phyloP scores from a whole-genome alignment of 1,284 basidiomycete genomes.

The Agaricales sp. region DNA sequence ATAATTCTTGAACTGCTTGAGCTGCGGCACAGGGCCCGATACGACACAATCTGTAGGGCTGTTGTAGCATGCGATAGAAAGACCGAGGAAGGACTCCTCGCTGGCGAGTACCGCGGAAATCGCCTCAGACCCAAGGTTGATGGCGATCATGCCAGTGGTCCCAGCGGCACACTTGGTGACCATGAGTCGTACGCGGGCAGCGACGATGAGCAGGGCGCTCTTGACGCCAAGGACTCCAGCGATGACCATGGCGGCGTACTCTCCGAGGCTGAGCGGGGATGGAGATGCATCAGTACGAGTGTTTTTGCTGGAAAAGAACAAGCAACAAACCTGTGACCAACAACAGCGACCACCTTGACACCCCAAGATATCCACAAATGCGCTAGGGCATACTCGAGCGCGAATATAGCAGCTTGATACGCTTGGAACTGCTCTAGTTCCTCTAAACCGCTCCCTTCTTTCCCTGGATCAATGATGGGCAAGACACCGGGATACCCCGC shows the following conservation, averaged over 20 bases:
- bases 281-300: constrained; percentile 6
- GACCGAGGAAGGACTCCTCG: constrained; percentile 20
- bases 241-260: constrained; percentile 56
- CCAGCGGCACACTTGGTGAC: constrained; percentile 30
- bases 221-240: constrained; percentile 44
- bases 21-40: constrained; percentile 35
- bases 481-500: constrained; percentile 42
- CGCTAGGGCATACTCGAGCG: constrained; percentile 50
- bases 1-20: constrained; percentile 30
- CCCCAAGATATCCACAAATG: constrained; percentile 60
- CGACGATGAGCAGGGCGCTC: constrained; percentile 48
- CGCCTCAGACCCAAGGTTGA: constrained; percentile 27
- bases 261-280: constrained; percentile 40
- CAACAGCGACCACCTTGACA: constrained; percentile 39
- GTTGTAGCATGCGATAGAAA: constrained; percentile 55
- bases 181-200: constrained; percentile 45
- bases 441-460: constrained; percentile 13
- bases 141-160: constrained; percentile 49
- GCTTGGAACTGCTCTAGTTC: constrained; percentile 28
- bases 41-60: constrained; percentile 45
- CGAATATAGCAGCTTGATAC: constrained; percentile 45
- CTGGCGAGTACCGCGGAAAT: constrained; percentile 26
- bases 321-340: constrained; percentile 52
- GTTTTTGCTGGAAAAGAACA: background rate
- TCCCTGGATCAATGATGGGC: constrained; percentile 27